Evolutionary conservation across 768 basidiomycete genomes (phyloP).

Genomic region (Ramaria rubella): DNA sequence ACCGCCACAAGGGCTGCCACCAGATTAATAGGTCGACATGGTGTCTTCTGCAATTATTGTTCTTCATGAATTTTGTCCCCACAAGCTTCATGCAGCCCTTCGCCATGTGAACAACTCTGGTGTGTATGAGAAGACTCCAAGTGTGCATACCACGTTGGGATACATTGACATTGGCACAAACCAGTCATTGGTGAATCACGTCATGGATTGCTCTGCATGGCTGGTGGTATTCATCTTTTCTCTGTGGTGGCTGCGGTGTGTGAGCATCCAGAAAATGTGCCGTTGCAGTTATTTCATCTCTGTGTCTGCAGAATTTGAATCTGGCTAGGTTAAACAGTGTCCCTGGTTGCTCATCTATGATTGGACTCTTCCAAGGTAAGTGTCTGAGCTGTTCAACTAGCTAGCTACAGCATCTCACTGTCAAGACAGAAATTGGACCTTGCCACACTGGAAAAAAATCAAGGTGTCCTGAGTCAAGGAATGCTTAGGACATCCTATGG

Average conservation of each 20-base stretch:
- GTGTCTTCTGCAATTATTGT: background rate
- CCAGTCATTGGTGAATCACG: constrained; percentile 47
- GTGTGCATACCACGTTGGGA: constrained; percentile 53
- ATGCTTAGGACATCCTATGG: too few relatives aligned
- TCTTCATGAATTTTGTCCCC: background rate
- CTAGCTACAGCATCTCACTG: background rate
- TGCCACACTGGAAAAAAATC: too few relatives aligned
- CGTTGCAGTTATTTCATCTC: constrained; percentile 30
- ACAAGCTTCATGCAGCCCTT: constrained; percentile 17
- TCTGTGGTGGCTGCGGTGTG: constrained; percentile 60
- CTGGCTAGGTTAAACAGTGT: constrained; percentile 48
- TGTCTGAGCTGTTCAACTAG: background rate
- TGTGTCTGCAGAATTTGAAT: background rate
- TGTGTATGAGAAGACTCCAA: constrained; percentile 59
- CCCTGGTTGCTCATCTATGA: constrained; percentile 57
- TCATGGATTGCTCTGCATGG: background rate
- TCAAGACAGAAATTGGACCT: constrained; percentile 50
- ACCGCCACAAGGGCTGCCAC: constrained; percentile 30
- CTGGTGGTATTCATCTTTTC: background rate
- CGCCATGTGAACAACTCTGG: constrained; percentile 53
- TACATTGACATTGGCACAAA: constrained; percentile 52
- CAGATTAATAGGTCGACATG: too few relatives aligned
- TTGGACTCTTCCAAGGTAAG: constrained; percentile 57
- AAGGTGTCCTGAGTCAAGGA: too few relatives aligned
- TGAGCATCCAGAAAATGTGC: constrained; percentile 50